A percentile compares a stretch with the other conserved stretches of the same genome.
These are phyloP conservation scores for Phytopythium helicoides DNA, from an alignment of 352 stramenopile genomes.

Conservation along the genomic window DNA sequence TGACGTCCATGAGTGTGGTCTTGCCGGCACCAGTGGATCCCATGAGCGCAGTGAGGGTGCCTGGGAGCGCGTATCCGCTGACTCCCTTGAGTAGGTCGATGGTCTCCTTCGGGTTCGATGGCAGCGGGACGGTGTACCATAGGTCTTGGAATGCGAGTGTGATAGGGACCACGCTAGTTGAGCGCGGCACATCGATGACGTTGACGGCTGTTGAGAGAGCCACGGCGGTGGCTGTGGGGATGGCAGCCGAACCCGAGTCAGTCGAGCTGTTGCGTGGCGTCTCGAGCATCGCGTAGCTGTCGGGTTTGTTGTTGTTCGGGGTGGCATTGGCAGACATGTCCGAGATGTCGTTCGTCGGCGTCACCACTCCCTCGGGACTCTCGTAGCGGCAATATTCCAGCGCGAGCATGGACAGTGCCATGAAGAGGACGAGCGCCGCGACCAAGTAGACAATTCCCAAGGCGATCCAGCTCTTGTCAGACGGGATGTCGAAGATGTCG, in stretches of 20 bases:
- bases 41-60: constrained; percentile 52
- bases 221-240: constrained; percentile 8
- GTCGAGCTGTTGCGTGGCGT: not conserved
- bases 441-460: constrained; percentile 33
- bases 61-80: constrained; percentile 33
- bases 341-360: not conserved
- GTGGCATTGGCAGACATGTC: not conserved
- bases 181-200: not conserved
- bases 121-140: constrained; percentile 32
- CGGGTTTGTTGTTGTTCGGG: not conserved
- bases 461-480: constrained; percentile 40
- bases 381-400: constrained; percentile 33
- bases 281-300: too few species aligned
- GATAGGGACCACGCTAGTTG: constrained; percentile 27
- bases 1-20: constrained; percentile 92
- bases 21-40: constrained; percentile 75
- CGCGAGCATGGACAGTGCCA: constrained; percentile 26
- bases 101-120: constrained; percentile 9
- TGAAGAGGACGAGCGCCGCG: constrained; percentile 28
- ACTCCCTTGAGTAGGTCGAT: constrained; percentile 44
- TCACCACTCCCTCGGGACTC: not conserved
- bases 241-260: constrained; percentile 6
- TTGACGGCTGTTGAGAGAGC: too few species aligned
- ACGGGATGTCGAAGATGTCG: constrained; percentile 34
- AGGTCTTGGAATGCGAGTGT: constrained; percentile 38